These are phyloP conservation scores for Sequoia sempervirens DNA, from an alignment of 75 land plant genomes.

Conservation along the genomic window DNA sequence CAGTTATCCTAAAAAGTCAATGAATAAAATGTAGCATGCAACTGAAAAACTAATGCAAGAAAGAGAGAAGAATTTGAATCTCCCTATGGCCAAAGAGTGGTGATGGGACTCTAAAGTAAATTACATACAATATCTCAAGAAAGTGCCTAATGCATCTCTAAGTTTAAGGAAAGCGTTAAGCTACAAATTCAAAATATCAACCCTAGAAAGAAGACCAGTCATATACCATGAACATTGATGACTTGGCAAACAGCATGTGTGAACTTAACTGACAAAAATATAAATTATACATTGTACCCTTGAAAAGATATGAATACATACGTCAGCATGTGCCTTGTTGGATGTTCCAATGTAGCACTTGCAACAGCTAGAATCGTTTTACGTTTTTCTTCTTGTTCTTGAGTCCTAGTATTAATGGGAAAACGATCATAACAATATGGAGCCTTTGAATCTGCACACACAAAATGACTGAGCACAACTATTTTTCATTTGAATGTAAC, in stretches of 20 bases:
- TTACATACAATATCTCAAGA: not conserved
- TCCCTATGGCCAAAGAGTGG: not conserved
- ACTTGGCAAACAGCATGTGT: not conserved
- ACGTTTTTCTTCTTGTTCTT: conserved; percentile 89
- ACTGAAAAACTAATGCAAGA: not conserved
- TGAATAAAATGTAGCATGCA: not conserved
- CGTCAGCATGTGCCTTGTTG: conserved; percentile 41
- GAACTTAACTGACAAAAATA: not conserved
- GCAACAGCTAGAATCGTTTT: conserved; percentile 72
- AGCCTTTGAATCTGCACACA: conserved; percentile 54
- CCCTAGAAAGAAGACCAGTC: not conserved
- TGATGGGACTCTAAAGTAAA: not conserved
- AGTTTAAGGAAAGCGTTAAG: not conserved
- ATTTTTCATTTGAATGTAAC: not conserved
- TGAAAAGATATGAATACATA: conserved; percentile 13
- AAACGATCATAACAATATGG: conserved; percentile 80
- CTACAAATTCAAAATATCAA: not conserved
- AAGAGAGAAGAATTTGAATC: not conserved
- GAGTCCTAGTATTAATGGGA: conserved; percentile 76
- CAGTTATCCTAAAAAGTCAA: not conserved
- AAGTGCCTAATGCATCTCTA: not conserved
- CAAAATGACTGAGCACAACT: not conserved
- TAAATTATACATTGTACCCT: not conserved
- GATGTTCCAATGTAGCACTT: conserved; percentile 50
- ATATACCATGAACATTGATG: not conserved